phyloP scores from a whole-genome alignment of 2,329 filamentous ascomycete species.

The Pseudogymnoascus sp. region DNA sequence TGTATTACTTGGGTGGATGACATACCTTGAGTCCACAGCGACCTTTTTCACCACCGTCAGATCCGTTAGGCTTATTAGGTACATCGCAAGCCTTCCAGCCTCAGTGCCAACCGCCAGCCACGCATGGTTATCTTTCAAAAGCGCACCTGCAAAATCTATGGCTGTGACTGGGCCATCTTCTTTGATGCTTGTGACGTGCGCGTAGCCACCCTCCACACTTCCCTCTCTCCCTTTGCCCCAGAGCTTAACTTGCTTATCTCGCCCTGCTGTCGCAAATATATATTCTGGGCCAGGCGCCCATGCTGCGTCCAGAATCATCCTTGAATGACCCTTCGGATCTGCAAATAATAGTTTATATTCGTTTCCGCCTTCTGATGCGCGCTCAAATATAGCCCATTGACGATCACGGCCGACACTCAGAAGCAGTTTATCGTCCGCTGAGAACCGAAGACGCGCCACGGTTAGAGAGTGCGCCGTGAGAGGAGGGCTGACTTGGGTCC shows the following conservation, averaged over 20 bases:
- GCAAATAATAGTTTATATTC: slow-evolving; percentile 52
- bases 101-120: slow-evolving; percentile 53
- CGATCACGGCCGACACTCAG: slow-evolving; percentile 87
- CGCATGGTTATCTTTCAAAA: slow-evolving; percentile 24
- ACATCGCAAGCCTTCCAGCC: slow-evolving; percentile 27
- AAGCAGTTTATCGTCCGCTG: slow-evolving; percentile 61
- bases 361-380: slow-evolving; percentile 31
- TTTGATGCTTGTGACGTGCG: slow-evolving; percentile 37
- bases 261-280: slow-evolving; percentile 77
- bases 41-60: slow-evolving; percentile 25
- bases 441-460: slow-evolving; percentile 75
- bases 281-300: slow-evolving; percentile 55
- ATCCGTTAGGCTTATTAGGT: slow-evolving; percentile 18
- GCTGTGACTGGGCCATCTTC: slow-evolving; percentile 60
- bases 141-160: slow-evolving; percentile 52
- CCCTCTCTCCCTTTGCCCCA: slow-evolving; percentile 41
- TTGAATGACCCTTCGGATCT: slow-evolving; percentile 77
- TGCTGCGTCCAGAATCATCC: slow-evolving; percentile 85
- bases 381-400: slow-evolving; percentile 78
- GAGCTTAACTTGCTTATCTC: slow-evolving; percentile 77
- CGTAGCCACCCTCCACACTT: slow-evolving; percentile 22
- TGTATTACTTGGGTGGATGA: neutral
- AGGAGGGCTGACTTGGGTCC: slow-evolving; percentile 80
- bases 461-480: slow-evolving; percentile 82
- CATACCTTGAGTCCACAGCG: slow-evolving; percentile 20